phyloP scores from a whole-genome alignment of 164 flowering plant genomes.

The grape (Vitis vinifera) region DNA sequence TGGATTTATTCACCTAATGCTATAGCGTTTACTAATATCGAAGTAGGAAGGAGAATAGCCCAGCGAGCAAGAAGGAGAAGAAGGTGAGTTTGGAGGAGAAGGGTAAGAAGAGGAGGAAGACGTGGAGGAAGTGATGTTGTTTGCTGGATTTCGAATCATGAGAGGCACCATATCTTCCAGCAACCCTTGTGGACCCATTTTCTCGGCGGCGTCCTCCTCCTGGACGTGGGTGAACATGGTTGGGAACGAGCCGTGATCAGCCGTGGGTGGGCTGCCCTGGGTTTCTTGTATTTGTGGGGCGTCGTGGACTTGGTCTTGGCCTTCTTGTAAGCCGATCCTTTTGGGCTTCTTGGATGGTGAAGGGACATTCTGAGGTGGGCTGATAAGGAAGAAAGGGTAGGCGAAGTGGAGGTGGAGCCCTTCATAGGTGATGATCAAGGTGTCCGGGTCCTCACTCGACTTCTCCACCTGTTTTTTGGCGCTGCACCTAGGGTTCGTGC shows the following conservation, averaged over 20 bases:
- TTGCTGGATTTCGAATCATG: constrained; percentile 55
- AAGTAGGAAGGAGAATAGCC: constrained; percentile 6
- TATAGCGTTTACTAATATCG: constrained; percentile 2
- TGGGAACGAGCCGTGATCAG: background rate
- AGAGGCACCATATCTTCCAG: constrained; percentile 89
- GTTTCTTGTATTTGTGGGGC: background rate
- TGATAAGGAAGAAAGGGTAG: constrained; percentile 48
- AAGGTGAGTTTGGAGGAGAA: constrained; percentile 39
- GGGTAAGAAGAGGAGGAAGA: constrained; percentile 28
- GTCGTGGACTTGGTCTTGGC: constrained; percentile 12
- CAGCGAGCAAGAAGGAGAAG: constrained; percentile 36
- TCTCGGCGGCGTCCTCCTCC: background rate
- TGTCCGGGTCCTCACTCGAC: constrained; percentile 71
- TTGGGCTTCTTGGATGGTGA: constrained; percentile 46
- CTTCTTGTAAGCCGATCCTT: constrained; percentile 8
- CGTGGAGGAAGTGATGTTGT: constrained; percentile 18
- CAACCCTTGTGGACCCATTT: constrained; percentile 50
- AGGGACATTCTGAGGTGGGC: constrained; percentile 9
- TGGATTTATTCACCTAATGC: background rate
- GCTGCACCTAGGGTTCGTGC: constrained; percentile 88
- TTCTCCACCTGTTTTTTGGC: constrained; percentile 94
- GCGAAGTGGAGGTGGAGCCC: constrained; percentile 91
- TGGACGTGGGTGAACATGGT: background rate
- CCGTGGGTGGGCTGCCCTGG: constrained; percentile 9
- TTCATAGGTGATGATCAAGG: constrained; percentile 82